phyloP scores from a whole-genome alignment of 2,329 filamentous ascomycete species.

The Exophiala mesophila region DNA sequence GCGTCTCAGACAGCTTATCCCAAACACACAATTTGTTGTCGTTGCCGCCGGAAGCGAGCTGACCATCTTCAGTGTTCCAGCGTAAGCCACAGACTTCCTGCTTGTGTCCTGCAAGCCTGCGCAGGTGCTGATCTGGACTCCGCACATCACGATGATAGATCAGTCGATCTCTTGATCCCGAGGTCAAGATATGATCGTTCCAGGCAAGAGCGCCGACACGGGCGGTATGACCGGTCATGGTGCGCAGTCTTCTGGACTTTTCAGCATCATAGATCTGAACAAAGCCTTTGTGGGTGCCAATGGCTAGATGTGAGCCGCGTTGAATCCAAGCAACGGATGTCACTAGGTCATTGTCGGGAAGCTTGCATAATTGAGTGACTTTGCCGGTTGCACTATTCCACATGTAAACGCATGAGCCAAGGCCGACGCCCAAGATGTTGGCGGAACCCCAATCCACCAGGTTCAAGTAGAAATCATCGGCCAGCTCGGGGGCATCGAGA shows the following conservation, averaged over 20 bases:
- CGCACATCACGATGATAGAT: conserved; percentile 97
- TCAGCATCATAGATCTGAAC: conserved; percentile 98
- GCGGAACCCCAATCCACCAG: conserved; percentile 96
- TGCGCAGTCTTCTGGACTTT: conserved; percentile 74
- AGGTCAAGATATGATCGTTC: conserved; percentile 97
- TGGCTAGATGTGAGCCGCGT: conserved; percentile 88
- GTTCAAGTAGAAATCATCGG: conserved; percentile 97
- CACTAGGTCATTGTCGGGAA: conserved; percentile 79
- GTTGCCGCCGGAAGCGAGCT: conserved; percentile 91
- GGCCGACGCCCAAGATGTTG: conserved; percentile 86
- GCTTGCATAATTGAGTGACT: conserved; percentile 88
- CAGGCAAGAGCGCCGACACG: conserved; percentile 91
- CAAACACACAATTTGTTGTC: conserved; percentile 99
- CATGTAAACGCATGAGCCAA: conserved; percentile 93
- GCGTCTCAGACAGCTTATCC: conserved; percentile 91
- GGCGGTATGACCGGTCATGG: conserved; percentile 94
- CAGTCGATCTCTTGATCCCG: conserved; percentile 83
- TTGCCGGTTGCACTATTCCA: conserved; percentile 91
- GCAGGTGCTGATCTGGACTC: conserved; percentile 82
- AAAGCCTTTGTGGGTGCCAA: conserved; percentile 88
- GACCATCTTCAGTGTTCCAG: conserved; percentile 95
- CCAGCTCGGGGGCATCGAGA: conserved; percentile 88
- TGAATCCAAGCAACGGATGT: conserved; percentile 99
- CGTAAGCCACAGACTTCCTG: conserved; percentile 95
- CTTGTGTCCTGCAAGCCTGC: conserved; percentile 87